Percentiles rank a stretch among this genome's conserved stretches.
Evolutionary conservation across 768 basidiomycete genomes (phyloP).

Genomic region (Daedaleopsis sinensis): DNA sequence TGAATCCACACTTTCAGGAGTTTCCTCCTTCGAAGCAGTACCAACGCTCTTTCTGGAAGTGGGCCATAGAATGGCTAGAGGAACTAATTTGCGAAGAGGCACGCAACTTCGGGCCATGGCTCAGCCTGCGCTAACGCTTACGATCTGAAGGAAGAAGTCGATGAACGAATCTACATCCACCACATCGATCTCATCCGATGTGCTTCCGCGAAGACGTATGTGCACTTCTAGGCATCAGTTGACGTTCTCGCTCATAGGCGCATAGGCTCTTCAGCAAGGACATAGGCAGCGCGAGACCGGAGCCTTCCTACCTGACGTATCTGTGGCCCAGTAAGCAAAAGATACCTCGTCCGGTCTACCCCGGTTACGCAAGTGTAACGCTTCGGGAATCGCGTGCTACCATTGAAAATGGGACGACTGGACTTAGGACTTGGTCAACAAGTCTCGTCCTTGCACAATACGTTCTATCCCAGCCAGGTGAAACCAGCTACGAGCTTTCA

Average conservation of each 20-base stretch:
- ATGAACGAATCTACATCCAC: constrained; percentile 64
- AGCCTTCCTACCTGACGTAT: constrained; percentile 66
- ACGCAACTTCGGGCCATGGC: constrained; percentile 25
- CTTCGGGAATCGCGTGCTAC: constrained; percentile 73
- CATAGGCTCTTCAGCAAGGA: neutral
- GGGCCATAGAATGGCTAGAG: constrained; percentile 61
- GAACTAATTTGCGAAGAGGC: constrained; percentile 47
- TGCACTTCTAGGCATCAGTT: neutral
- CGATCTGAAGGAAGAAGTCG: constrained; percentile 57
- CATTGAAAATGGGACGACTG: constrained; percentile 79
- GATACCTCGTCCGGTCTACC: neutral
- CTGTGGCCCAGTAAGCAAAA: constrained; percentile 48
- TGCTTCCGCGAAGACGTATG: constrained; percentile 35
- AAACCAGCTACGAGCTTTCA: neutral
- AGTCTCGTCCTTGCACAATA: constrained; percentile 68
- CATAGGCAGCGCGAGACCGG: constrained; percentile 36
- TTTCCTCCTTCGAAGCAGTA: constrained; percentile 70
- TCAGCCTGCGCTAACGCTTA: constrained; percentile 2
- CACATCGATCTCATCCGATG: constrained; percentile 50
- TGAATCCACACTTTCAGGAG: constrained; percentile 51
- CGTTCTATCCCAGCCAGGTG: constrained; percentile 60
- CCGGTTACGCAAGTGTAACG: constrained; percentile 49
- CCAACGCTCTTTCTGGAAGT: constrained; percentile 75
- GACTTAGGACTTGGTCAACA: constrained; percentile 79
- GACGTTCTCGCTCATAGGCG: neutral